Evolutionary conservation across 2,329 filamentous ascomycete genomes (phyloP).

Genomic region (Trichoderma atroviride): DNA sequence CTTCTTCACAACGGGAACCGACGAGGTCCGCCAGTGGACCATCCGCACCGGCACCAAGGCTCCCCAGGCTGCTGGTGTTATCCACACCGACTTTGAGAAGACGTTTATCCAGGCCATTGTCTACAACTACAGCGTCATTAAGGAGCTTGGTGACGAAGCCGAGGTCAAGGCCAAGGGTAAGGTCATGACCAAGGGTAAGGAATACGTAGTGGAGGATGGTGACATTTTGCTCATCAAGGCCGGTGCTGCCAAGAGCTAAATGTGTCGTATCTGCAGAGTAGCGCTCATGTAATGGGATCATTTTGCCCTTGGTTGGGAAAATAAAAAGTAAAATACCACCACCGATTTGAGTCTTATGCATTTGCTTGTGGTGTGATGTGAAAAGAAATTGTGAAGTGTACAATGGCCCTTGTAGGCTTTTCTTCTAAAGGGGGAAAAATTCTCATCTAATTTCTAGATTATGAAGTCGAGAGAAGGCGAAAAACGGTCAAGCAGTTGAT

Average conservation of each 20-base stretch:
- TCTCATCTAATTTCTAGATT: background rate
- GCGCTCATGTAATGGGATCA: background rate
- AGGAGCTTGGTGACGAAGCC: constrained; percentile 85
- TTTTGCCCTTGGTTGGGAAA: constrained; percentile 19
- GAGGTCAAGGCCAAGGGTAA: constrained; percentile 93
- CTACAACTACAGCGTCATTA: constrained; percentile 82
- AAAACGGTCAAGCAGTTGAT: background rate
- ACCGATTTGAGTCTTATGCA: background rate
- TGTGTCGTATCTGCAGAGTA: constrained; percentile 5
- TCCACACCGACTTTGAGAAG: constrained; percentile 98
- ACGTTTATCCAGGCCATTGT: constrained; percentile 97
- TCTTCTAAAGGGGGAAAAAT: too few relatives aligned
- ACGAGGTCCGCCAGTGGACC: constrained; percentile 98
- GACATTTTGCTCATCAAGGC: constrained; percentile 88
- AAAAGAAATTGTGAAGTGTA: background rate
- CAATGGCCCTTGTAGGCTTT: background rate
- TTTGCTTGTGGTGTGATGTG: background rate
- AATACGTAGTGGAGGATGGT: constrained; percentile 86
- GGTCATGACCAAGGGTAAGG: constrained; percentile 98
- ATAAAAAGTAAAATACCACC: constrained; percentile 24
- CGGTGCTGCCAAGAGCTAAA: constrained; percentile 73
- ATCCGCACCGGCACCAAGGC: constrained; percentile 95
- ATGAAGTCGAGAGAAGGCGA: too few relatives aligned
- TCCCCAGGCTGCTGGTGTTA: constrained; percentile 96
- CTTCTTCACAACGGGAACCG: constrained; percentile 95